phyloP scores from a whole-genome alignment of 352 stramenopile genomes.

The Phytopythium oedochilum region DNA sequence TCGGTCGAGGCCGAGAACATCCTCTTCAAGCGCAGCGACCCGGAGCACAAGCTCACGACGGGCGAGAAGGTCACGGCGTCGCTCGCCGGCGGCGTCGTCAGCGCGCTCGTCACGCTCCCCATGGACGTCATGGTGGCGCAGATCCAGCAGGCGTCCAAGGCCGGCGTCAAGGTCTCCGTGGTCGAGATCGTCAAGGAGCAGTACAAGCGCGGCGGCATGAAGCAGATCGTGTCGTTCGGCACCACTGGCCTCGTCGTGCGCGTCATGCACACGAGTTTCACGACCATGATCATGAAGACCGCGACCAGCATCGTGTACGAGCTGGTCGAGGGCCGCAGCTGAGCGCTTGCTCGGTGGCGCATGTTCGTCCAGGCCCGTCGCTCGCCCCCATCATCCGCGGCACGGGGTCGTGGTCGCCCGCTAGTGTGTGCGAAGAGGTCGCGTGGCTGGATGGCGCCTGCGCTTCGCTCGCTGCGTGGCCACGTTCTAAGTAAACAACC shows the following conservation, averaged over 20 bases:
- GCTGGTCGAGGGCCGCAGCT: slow-evolving; percentile 40
- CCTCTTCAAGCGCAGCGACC: slow-evolving; percentile 68
- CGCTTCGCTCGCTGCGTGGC: too few species aligned
- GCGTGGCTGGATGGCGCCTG: too few species aligned
- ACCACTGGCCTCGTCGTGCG: slow-evolving; percentile 79
- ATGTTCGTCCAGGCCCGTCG: neutral
- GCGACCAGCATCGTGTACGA: slow-evolving; percentile 83
- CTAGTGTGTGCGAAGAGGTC: too few species aligned
- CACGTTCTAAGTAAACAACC: neutral
- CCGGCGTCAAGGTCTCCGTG: slow-evolving; percentile 73
- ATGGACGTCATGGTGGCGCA: slow-evolving; percentile 93
- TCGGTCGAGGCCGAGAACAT: slow-evolving; percentile 79
- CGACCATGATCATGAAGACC: slow-evolving; percentile 91
- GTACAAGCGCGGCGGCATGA: slow-evolving; percentile 71
- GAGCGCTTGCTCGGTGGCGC: neutral
- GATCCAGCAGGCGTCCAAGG: slow-evolving; percentile 91
- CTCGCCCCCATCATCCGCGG: too few species aligned
- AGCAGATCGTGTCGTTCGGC: slow-evolving; percentile 74
- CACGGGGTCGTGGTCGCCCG: too few species aligned
- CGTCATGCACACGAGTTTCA: slow-evolving; percentile 77
- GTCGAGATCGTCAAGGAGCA: slow-evolving; percentile 70
- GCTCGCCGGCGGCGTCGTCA: slow-evolving; percentile 79
- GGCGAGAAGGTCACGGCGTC: slow-evolving; percentile 77
- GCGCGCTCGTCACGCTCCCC: slow-evolving; percentile 81
- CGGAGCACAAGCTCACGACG: slow-evolving; percentile 53